Evolutionary conservation across 768 basidiomycete species (phyloP), one percentile per base, ranked within the genome.

Genomic region (Leucosporidium creatinivorum): DNA sequence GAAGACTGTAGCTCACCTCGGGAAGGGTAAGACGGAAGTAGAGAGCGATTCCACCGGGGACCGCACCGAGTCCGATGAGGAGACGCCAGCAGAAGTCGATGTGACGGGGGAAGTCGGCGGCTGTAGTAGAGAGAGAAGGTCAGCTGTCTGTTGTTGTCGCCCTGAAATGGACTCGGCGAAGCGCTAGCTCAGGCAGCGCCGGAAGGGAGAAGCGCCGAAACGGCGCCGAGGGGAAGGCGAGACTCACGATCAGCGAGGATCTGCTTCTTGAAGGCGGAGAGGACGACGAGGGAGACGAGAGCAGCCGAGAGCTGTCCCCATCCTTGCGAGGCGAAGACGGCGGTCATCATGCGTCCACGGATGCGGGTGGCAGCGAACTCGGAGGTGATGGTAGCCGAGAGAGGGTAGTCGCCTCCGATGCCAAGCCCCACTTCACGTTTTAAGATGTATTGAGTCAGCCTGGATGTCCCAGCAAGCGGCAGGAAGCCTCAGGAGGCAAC

Each of bases 1-100:
- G 23, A 51, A 17, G 13, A n/a, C 4, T 13, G 23, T 26, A n/a
- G 50, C 62, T 51, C 25, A 51, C 50, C 74, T 90, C 88, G 18
- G 86, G 85, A 17, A 89, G 83, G 0, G 86, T 88, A 47, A 91
- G 80, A 6, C 89, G 86, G 75, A 87, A 86, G 77, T 89, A 89
- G 30, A 90, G 82, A 5, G 88, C 89, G 25, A 77, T 86, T 55
- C 87, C 87, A 0, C 87, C 88, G 7, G 89, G 89, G 12, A 91
- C 74, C 54, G 89, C 82, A 18, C 85, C 87, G 21, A 89, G 63
- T 23, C 87, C 88, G 62, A 89, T 78, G 66, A 85, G 79, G 71
- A 90, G 88, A 28, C 89, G 82, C 89, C 89, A 91, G 7, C 84
- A 84, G 83, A 64, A 87, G 71, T 88, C 87, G 44, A 88, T 84